Conservation (phyloP, 805 yeast species). For the Candida xyloterini region DNA sequence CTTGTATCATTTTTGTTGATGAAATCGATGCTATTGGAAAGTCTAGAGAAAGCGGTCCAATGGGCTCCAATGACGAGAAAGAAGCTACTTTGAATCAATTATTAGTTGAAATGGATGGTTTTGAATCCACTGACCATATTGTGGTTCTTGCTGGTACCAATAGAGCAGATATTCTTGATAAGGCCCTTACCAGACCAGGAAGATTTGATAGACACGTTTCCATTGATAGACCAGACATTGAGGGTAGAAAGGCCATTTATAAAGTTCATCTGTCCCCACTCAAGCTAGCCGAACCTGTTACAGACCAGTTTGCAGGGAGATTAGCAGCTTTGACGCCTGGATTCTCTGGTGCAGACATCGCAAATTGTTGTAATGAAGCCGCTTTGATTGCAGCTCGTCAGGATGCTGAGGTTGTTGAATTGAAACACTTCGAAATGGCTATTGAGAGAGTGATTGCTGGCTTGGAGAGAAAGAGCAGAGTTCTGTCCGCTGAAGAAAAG, state of each 20-base stretch:
- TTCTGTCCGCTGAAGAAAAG: conserved; percentile 83
- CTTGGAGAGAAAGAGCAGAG: conserved; percentile 81
- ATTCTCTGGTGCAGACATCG: conserved; percentile 97
- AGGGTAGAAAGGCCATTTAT: conserved; percentile 92
- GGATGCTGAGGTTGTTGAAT: conserved; percentile 64
- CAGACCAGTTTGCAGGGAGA: conserved; percentile 70
- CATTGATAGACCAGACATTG: conserved; percentile 90
- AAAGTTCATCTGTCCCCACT: conserved; percentile 78
- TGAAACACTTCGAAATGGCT: conserved; percentile 88
- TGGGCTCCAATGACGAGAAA: conserved; percentile 93
- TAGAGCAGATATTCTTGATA: conserved; percentile 89
- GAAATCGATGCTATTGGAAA: conserved; percentile 99
- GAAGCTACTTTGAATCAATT: conserved; percentile 95
- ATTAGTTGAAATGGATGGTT: conserved; percentile 98
- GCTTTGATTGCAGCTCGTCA: conserved; percentile 94
- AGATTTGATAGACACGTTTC: conserved; percentile 93
- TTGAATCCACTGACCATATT: conserved; percentile 84
- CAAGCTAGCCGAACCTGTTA: conserved; percentile 48
- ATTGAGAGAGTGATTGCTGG: conserved; percentile 98
- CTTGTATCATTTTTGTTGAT: conserved; percentile 94
- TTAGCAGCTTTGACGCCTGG: conserved; percentile 97
- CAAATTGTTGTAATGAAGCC: conserved; percentile 95
- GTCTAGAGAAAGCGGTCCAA: conserved; percentile 59
- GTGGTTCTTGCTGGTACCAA: conserved; percentile 98
- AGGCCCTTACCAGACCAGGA: conserved; percentile 94